Percentiles rank a stretch among this genome's conserved stretches.
Evolutionary conservation across 371 early-diverging fungal species (phyloP).

Genomic region (Smittium culicis): DNA sequence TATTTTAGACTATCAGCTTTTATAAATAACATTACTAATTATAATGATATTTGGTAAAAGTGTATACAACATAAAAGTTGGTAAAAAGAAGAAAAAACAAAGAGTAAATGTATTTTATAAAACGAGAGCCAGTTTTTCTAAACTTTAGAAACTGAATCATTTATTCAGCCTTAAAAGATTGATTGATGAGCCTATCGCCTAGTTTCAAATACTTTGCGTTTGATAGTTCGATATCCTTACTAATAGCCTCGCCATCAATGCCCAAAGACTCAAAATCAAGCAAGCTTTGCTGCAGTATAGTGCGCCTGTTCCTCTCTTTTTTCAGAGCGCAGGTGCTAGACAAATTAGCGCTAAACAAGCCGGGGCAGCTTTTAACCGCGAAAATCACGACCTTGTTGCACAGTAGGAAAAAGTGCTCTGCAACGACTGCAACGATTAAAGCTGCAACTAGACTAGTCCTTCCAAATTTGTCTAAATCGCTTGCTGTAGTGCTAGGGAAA

Average conservation of each 20-base stretch:
- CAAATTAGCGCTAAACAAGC: neutral
- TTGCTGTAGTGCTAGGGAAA: conserved; percentile 17
- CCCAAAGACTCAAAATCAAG: neutral
- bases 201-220: neutral
- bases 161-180: neutral
- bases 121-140: too few species aligned
- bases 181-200: neutral
- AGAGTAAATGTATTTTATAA: too few species aligned
- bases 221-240: neutral
- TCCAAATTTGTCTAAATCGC: conserved; percentile 19
- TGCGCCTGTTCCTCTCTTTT: too few species aligned
- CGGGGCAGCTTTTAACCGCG: neutral
- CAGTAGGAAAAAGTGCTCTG: conserved; percentile 27
- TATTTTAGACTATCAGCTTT: too few species aligned
- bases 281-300: too few species aligned
- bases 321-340: too few species aligned
- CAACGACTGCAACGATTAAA: conserved; percentile 26
- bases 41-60: too few species aligned
- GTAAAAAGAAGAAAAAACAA: too few species aligned
- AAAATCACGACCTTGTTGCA: neutral
- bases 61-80: too few species aligned
- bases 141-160: too few species aligned
- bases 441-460: conserved; percentile 25
- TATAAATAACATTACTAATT: too few species aligned
- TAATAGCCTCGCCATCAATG: neutral